Evolutionary conservation across 495 filamentous ascomycete genomes (phyloP).

Genomic region (Mytilinidion resinicola): DNA sequence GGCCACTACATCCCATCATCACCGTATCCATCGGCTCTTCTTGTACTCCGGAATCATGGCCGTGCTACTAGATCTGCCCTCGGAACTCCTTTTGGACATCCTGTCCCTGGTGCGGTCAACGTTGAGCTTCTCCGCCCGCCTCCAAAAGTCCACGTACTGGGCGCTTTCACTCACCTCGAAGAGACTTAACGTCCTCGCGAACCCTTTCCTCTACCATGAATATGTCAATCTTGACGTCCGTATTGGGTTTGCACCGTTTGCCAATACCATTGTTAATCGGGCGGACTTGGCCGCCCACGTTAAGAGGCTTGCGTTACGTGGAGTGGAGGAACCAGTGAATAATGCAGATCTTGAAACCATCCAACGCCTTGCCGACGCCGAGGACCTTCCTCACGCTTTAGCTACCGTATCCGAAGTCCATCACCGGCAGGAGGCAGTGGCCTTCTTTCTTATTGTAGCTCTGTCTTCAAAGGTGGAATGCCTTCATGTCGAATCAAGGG

Average conservation of each 20-base stretch:
- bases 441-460: not conserved
- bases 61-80: not conserved
- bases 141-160: not conserved
- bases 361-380: not conserved
- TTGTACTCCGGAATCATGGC: not conserved
- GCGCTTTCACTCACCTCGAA: not conserved
- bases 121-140: not conserved
- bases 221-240: not conserved
- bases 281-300: not conserved
- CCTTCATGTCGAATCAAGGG: not conserved
- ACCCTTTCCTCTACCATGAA: not conserved
- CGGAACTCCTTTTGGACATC: not conserved
- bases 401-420: not conserved
- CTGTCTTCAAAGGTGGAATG: not conserved
- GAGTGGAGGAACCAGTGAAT: not conserved
- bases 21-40: too few species aligned
- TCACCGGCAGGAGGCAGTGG: not conserved
- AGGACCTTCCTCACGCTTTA: not conserved
- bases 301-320: not conserved
- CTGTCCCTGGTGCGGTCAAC: not conserved
- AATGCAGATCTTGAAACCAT: not conserved
- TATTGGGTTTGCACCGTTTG: not conserved
- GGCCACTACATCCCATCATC: too few species aligned
- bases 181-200: not conserved
- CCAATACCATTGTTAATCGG: not conserved